Evolutionary conservation across 2,329 filamentous ascomycete species (phyloP), one percentile per base, ranked within the genome.

Genomic region (Sordariomycetes sp.): DNA sequence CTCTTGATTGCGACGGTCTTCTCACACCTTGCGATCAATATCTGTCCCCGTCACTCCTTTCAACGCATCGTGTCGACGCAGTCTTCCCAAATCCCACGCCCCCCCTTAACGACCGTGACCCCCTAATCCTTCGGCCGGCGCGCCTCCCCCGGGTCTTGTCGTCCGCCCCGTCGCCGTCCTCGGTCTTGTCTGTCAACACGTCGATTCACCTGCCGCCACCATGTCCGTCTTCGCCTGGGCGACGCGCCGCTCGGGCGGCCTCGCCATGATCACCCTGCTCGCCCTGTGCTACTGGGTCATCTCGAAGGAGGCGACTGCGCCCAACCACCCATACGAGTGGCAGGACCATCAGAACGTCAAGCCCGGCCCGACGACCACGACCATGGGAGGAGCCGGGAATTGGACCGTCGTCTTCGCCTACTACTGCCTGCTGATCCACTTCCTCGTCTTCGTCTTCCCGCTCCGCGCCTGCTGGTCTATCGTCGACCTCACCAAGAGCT

Each of bases 371-470:
- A 65, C 69, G 52, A 65, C 68, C 12, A 65, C 68, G 15, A 62
- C 65, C 2, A 61, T 66, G 3, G 63, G 69, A 42, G 76, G 76
- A 32, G 75, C 71, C 45, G 76, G 78, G 35, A 64, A 74, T 53
- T 80, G 72, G 73, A 79, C 78, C 15, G 66, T 74, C 54, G 35
- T 81, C 34, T 86, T 85, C 64, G 76, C 82, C 54, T 82, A 81
- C 64, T 89, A 87, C 68, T 82, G 79, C 56, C 71, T 87, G 20
- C 66, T 85, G 36, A 78, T 87, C 58, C 85, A 89, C 66, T 58
- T 82, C 57, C 72, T 86, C 57, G 82, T 86, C 63, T 79, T 81
- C 61, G 67, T 76, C 35, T 87, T 88, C 62, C 81, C 83, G 24
- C 64, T 84, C 6, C 78, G 84, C 59, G 79, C 82, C 25, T 81